Evolutionary conservation across 495 filamentous ascomycete species (phyloP).

Genomic region (Aspergillus ostianus): DNA sequence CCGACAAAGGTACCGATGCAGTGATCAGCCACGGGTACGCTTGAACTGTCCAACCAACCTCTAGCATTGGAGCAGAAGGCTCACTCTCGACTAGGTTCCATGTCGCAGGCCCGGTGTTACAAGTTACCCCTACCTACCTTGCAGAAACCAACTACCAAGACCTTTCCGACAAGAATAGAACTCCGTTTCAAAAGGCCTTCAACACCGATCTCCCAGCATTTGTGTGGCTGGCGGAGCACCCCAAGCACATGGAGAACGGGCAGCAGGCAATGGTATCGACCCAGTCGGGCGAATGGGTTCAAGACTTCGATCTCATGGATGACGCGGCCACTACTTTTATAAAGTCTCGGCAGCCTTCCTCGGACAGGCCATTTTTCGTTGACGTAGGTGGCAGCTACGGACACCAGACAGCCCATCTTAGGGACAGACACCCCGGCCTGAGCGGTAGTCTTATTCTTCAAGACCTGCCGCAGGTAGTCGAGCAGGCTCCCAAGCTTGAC

Average conservation of each 20-base stretch:
- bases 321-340: constrained; percentile 3
- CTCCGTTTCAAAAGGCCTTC: constrained; percentile 40
- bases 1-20: constrained; percentile 26
- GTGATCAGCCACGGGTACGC: constrained; percentile 33
- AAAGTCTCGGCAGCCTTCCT: not conserved
- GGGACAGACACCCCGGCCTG: constrained; percentile 38
- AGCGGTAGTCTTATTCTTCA: constrained; percentile 51
- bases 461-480: constrained; percentile 46
- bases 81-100: constrained; percentile 32
- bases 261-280: constrained; percentile 38
- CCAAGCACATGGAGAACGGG: constrained; percentile 35
- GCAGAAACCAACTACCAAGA: constrained; percentile 38
- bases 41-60: not conserved
- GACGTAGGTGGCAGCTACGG: constrained; percentile 55
- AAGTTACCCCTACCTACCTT: constrained; percentile 40
- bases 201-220: constrained; percentile 41
- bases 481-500: constrained; percentile 30
- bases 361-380: constrained; percentile 39
- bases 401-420: constrained; percentile 49
- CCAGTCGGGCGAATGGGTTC: constrained; percentile 30
- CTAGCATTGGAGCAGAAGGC: too few relatives aligned
- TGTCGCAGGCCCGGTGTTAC: constrained; percentile 22
- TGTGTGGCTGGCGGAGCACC: constrained; percentile 37
- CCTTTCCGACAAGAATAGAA: constrained; percentile 31
- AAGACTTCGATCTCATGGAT: constrained; percentile 24